Evolutionary conservation across 495 filamentous ascomycete genomes (phyloP), one percentile per base, ranked within the genome.

Genomic region (Penicillium arizonense): DNA sequence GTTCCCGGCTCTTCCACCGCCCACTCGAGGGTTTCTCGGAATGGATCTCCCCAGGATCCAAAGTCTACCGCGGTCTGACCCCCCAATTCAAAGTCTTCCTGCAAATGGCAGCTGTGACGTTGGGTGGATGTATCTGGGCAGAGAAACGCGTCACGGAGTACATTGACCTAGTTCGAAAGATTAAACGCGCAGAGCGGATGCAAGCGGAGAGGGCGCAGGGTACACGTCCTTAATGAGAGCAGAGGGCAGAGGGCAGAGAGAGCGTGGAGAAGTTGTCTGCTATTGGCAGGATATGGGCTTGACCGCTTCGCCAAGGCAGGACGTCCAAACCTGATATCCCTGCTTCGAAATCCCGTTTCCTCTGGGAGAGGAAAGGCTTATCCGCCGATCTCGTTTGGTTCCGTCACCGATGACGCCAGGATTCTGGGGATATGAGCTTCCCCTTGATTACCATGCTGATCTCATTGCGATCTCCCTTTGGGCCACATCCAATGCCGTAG

Each of bases 11-110:
- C 6, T 69, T 77, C 56, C 64, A 76, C 57, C 66, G 69, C n/a
- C 74, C 74, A 3, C 41, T 77, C 0, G 70, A 75, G 40, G 72
- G 73, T 0, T 72, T 77, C 54, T 77, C 74, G 0, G 68, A 73
- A 34, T 75, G 71, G 67, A 57, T 78, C 46, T 74, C 72, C 7
- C 74, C 72, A 8, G 51, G 63, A 1, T 85, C 84, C 14, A 90
- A 89, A 7, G 58, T 96, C 12, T 96, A 96, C 61, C 82, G 90
- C 23, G 82, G 87, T 0, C 64, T 96, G 57, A 96, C 91, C 2
- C 74, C 91, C 16, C 91, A 96, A 66, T 96, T 96, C 71, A 96
- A 96, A 74, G 83, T 92, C 76, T 95, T 90, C 59, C 71, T 96
- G 24, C 91, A 96, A 64, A 89, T 96, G 75, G 89, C 87, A 18